These are phyloP conservation scores for Pseudogymnoascus destructans DNA, from an alignment of 2,329 filamentous ascomycete species.

Conservation along the genomic window DNA sequence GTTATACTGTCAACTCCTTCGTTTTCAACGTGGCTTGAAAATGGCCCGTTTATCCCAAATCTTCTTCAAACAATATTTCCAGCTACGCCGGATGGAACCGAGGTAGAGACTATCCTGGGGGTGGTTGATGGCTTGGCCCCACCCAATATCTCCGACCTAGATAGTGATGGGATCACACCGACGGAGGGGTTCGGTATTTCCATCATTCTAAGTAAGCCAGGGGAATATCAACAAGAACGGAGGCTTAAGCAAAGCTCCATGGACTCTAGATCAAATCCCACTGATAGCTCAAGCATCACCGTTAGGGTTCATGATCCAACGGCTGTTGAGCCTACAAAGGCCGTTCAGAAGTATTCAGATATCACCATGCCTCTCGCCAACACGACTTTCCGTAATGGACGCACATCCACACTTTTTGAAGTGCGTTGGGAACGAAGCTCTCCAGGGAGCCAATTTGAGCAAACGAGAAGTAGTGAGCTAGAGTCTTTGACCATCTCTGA, in stretches of 20 bases:
- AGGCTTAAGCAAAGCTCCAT: conserved; percentile 11
- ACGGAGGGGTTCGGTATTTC: conserved; percentile 36
- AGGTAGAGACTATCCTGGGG: conserved; percentile 38
- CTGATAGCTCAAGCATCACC: conserved; percentile 17
- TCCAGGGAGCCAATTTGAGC: background rate
- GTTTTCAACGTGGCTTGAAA: conserved; percentile 23
- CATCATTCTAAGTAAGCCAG: conserved; percentile 31
- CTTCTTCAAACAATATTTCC: conserved; percentile 16
- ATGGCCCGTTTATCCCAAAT: conserved; percentile 21
- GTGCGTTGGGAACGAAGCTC: conserved; percentile 29
- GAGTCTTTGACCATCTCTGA: background rate
- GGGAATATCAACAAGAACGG: conserved; percentile 37
- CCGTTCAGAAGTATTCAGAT: conserved; percentile 13
- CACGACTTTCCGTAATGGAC: conserved; percentile 63
- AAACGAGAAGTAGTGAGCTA: background rate
- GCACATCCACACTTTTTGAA: conserved; percentile 42
- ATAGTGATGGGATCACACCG: conserved; percentile 13
- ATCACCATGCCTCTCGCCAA: conserved; percentile 57
- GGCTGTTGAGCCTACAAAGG: conserved; percentile 7
- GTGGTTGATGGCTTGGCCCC: conserved; percentile 43
- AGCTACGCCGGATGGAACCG: conserved; percentile 9
- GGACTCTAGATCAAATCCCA: background rate
- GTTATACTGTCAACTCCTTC: conserved; percentile 26
- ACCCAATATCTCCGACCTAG: conserved; percentile 10
- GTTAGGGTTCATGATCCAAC: conserved; percentile 13